Evolutionary conservation across 2,329 filamentous ascomycete genomes (phyloP), one percentile per base, ranked within the genome.

Genomic region (Amesomyces nigricolor): DNA sequence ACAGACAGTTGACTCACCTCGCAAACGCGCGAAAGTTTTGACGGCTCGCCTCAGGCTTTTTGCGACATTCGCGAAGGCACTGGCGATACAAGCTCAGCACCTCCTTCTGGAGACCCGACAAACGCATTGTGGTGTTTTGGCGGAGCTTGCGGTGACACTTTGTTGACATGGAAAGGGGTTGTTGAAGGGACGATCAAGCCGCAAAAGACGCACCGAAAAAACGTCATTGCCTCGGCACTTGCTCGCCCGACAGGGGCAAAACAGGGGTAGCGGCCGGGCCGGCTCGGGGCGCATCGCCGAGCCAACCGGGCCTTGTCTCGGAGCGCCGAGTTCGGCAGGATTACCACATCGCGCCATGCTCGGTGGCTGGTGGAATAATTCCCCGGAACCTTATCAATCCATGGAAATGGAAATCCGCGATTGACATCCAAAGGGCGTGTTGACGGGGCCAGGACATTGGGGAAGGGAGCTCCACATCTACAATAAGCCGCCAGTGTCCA

Each of bases 71-170:
- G 57, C 91, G 83, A 26, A 99, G 75, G 66, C 92, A 97, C 67
- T 84, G 82, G 56, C 92, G 85, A 70, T 97, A 99, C 13, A 99
- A 81, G 35, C 84, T 78, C 50, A 97, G 72, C 3, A 96, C 92
- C 66, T 96, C 90, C 65, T 82, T 86, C 69, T 97, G 92, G n/a
- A 97, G 77, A 37, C 94, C 94, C 7, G 91, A 95, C 26, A 91
- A 76, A 64, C 83, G 79, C 74, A 67, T 68, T 17, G 10, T 51
- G 49, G 35, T 48, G 42, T 17, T 49, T 35, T 47, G 40, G 30
- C 6, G 13, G 22, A 26, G 22, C 1, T 26, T 26, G 6, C 6
- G 22, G 13, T 16, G 14, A 11, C 32, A 29, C 38, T 6, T 40
- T 38, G 37, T 26, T 47, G 30, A 5, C 17, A 5, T 22, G 22